These are phyloP conservation scores for Fulvia fulva DNA, from an alignment of 2,329 filamentous ascomycete genomes.

Conservation along the genomic window DNA sequence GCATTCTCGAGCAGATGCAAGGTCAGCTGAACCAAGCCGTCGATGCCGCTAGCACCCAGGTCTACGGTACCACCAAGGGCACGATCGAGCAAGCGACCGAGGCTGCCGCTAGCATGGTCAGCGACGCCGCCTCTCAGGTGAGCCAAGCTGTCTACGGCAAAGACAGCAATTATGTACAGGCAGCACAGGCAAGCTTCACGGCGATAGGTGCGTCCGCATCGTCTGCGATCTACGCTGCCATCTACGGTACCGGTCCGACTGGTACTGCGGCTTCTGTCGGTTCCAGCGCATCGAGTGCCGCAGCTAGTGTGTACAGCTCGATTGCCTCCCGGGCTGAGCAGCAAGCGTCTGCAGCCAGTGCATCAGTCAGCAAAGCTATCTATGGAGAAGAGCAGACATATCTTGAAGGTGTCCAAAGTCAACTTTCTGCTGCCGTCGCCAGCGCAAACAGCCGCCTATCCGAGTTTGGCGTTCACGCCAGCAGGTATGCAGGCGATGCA, in stretches of 20 bases:
- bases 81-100: constrained; percentile 52
- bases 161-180: constrained; percentile 49
- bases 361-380: constrained; percentile 42
- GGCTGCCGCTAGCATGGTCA: constrained; percentile 51
- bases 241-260: constrained; percentile 53
- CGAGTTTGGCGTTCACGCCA: constrained; percentile 36
- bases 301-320: constrained; percentile 43
- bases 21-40: constrained; percentile 57
- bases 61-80: constrained; percentile 56
- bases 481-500: constrained; percentile 28
- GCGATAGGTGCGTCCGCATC: constrained; percentile 55
- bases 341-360: constrained; percentile 44
- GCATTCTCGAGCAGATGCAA: constrained; percentile 54
- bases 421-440: constrained; percentile 41
- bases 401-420: constrained; percentile 42
- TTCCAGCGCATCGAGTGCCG: constrained; percentile 39
- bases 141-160: constrained; percentile 56
- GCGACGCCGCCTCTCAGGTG: constrained; percentile 37
- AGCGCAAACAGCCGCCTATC: constrained; percentile 43
- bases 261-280: constrained; percentile 40
- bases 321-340: constrained; percentile 45
- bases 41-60: constrained; percentile 53
- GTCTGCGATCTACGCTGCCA: constrained; percentile 52
- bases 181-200: constrained; percentile 51
- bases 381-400: constrained; percentile 52